phyloP scores from a whole-genome alignment of 2,329 filamentous ascomycete species.

The Eurotiales sp. region DNA sequence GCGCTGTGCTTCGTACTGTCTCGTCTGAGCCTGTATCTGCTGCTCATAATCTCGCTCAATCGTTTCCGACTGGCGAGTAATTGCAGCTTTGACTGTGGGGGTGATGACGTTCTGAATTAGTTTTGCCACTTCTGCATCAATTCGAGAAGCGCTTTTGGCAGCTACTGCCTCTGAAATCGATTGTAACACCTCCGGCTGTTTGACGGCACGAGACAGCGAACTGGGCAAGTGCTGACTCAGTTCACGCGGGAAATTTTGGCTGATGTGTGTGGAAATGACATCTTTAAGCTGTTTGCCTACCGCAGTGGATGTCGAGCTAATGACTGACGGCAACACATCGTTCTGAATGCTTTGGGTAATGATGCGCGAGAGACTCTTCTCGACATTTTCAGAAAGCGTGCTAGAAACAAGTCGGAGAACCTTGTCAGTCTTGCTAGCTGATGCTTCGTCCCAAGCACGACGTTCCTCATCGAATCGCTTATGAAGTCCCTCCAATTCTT shows the following conservation, averaged over 20 bases:
- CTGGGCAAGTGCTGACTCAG: constrained; percentile 67
- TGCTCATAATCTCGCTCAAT: constrained; percentile 66
- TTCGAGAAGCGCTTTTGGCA: constrained; percentile 60
- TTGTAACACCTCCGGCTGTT: constrained; percentile 69
- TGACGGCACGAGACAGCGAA: constrained; percentile 63
- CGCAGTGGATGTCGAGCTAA: constrained; percentile 62
- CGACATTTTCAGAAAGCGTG: constrained; percentile 67
- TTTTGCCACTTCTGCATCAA: constrained; percentile 66
- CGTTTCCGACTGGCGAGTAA: constrained; percentile 64
- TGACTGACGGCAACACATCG: constrained; percentile 70
- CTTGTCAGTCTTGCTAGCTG: constrained; percentile 64
- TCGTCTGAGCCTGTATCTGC: constrained; percentile 50
- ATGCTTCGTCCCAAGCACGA: constrained; percentile 59
- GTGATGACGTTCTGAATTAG: constrained; percentile 62
- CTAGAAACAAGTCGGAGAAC: constrained; percentile 65
- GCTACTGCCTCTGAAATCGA: constrained; percentile 69
- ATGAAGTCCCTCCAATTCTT: constrained; percentile 55
- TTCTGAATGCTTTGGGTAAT: constrained; percentile 72
- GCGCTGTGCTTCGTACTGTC: constrained; percentile 50
- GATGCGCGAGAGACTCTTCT: constrained; percentile 72
- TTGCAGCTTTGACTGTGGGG: constrained; percentile 62
- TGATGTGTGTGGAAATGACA: constrained; percentile 63
- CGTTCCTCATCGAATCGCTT: constrained; percentile 66
- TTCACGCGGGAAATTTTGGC: constrained; percentile 67
- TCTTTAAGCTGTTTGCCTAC: constrained; percentile 69